Conservation (phyloP, 192 early-diverging fungal species). For the Phlyctochytrium planicorne region DNA sequence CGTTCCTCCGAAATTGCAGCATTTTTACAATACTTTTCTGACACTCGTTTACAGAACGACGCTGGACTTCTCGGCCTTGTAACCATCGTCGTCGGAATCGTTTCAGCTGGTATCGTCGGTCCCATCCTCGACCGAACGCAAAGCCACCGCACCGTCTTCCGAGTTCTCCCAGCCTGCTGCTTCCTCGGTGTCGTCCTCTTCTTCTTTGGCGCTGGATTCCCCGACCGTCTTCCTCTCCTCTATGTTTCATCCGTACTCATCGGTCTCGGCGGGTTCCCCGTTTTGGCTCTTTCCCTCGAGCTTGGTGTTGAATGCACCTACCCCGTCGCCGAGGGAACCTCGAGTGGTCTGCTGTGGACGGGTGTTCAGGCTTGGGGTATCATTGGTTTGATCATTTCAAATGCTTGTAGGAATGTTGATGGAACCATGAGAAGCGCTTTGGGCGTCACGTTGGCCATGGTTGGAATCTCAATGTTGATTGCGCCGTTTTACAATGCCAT, state of each 20-base stretch:
- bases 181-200: conserved; percentile 10
- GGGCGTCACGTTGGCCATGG: neutral
- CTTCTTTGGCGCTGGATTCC: conserved; percentile 10
- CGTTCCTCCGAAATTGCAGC: no score
- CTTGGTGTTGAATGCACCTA: conserved; percentile 30
- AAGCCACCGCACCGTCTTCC: conserved; percentile 46
- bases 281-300: conserved; percentile 24
- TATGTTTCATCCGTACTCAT: conserved; percentile 11
- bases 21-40: neutral
- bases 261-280: conserved; percentile 30
- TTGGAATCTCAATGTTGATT: neutral
- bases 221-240: conserved; percentile 9
- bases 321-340: conserved; percentile 31
- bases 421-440: neutral
- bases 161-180: conserved; percentile 17
- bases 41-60: conserved; percentile 18
- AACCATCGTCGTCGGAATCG: conserved; percentile 57
- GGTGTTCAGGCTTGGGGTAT: conserved; percentile 15
- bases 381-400: conserved; percentile 27
- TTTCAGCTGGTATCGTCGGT: conserved; percentile 52
- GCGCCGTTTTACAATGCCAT: conserved; percentile 21
- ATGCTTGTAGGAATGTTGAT: conserved; percentile 19
- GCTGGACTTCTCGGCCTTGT: conserved; percentile 56
- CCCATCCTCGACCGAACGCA: conserved; percentile 58
- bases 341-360: conserved; percentile 13